Evolutionary conservation across 345 rosid species (phyloP).

Genomic region (Barbarea vulgaris): DNA sequence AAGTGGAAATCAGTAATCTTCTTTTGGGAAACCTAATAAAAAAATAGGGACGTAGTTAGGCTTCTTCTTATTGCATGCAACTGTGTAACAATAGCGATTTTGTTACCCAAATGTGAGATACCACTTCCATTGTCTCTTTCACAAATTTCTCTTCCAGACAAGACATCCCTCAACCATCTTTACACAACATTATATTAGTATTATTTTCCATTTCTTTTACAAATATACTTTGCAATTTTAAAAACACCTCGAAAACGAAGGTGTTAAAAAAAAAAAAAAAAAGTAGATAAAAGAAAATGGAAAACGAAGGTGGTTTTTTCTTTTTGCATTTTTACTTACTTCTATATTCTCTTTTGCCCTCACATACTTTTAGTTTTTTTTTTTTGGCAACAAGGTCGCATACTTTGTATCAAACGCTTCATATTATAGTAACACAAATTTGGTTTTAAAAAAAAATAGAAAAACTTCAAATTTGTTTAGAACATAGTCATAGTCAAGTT

Average conservation of each 20-base stretch:
- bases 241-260: background rate
- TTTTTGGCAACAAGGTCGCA: too few relatives aligned
- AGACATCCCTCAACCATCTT: conserved; percentile 24
- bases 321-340: background rate
- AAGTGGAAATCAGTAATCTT: background rate
- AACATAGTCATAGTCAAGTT: too few relatives aligned
- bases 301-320: background rate
- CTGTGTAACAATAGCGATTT: conserved; percentile 30
- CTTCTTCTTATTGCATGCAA: conserved; percentile 38
- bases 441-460: background rate
- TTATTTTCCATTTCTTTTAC: background rate
- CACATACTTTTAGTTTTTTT: background rate
- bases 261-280: background rate
- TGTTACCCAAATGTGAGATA: conserved; percentile 25
- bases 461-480: too few relatives aligned
- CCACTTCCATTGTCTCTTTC: conserved; percentile 31
- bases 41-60: conserved; percentile 26
- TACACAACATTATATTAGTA: background rate
- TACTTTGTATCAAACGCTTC: background rate
- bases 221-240: background rate
- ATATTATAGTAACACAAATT: background rate
- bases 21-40: conserved; percentile 31
- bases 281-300: background rate
- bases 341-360: background rate
- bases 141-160: conserved; percentile 21